A percentile compares a stretch with the other conserved stretches of the same genome.
Conservation (phyloP, 257 asterid genomes). For the Solanum pennellii region DNA sequence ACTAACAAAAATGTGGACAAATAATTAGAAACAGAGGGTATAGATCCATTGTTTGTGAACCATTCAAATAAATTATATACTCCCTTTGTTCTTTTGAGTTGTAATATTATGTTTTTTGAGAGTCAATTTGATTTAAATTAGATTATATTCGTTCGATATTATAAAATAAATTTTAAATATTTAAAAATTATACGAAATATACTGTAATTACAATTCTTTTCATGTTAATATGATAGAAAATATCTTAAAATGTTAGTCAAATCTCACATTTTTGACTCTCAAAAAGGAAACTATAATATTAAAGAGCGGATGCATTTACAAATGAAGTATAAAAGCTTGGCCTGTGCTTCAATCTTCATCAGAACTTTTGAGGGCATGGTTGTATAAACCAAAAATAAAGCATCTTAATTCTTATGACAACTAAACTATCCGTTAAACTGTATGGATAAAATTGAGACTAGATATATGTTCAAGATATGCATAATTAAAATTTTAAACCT, state of each 20-base stretch:
- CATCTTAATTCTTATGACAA: neutral
- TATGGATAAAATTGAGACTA: neutral
- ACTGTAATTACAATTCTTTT: too few species aligned
- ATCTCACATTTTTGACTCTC: neutral
- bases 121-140: too few species aligned
- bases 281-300: too few species aligned
- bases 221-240: too few species aligned
- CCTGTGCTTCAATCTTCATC: neutral
- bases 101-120: neutral
- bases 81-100: neutral
- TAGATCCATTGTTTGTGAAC: neutral
- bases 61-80: neutral
- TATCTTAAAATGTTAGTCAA: too few species aligned
- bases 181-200: accelerated
- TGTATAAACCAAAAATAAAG: neutral
- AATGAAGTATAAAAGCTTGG: neutral
- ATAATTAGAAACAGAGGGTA: neutral
- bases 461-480: too few species aligned
- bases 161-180: too few species aligned
- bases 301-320: neutral
- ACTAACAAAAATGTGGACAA: too few species aligned
- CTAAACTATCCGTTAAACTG: neutral
- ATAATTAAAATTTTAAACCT: too few species aligned
- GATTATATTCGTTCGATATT: too few species aligned
- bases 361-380: neutral